Evolutionary conservation across 768 basidiomycete genomes (phyloP), one percentile per base, ranked within the genome.

Genomic region (Termitomyces eurrhizus): DNA sequence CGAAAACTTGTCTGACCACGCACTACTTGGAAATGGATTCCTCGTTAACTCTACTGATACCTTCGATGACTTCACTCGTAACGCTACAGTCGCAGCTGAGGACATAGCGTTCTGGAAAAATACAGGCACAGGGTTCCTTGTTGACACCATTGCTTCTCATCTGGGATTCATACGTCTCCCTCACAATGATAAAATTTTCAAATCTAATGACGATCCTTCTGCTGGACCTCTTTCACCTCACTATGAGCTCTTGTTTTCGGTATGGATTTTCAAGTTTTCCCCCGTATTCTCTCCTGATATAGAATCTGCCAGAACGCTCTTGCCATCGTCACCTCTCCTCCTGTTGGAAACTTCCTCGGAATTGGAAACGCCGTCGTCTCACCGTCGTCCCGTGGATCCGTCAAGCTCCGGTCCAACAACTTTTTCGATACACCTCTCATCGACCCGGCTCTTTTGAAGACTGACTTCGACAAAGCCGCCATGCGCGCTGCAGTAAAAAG

Each of bases 1-100:
- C 6, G 68, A 70, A 55, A 76, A 79, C 57, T 61, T 78, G 2
- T 67, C 70, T 3, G 77, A 76, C 58, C 76, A 78, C 14, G 54
- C 46, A 24, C 56, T 56, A 9, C 56, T 56, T 16, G 56, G 56
- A 13, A 46, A 46, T 36, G 56, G 33, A 46, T 56, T 46, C 42
- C 14, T 26, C 21, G 44, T 56, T 21, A 56, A 56, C 24, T 56
- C 56, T 4, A 56, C 33, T 3, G 24, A 57, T 24, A 57, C 45
- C 4, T 57, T 57, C 6, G 45, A 57, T 37, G 12, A 18, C 7
- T 57, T 57, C 33, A 26, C 33, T 48, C 56, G 44, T 4, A 57
- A 57, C 7, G 18, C 33, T n/a, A 57, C 45, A 12, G 13, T 8
- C 12, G 14, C 21, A 48, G 21, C 33, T 16, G 21, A 57, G 18